Base-by-base conservation (phyloP, 345 rosid species). In the Murraya koenigii region DNA sequence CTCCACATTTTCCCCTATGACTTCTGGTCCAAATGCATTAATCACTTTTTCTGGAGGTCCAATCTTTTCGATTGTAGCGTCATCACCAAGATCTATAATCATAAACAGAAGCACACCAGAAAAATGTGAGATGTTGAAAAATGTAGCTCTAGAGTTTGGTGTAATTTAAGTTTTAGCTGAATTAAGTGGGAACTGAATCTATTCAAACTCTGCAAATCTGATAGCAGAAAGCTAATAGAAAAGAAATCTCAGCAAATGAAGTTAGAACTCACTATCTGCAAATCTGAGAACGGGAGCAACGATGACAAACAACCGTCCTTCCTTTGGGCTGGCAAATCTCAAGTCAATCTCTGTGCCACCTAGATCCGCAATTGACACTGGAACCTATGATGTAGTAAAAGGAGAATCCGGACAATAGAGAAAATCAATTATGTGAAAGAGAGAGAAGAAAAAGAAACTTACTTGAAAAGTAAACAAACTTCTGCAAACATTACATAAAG, bases 201-300 rank as follows among this genome's bases (percentile, higher is more conserved):
- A 2, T 60, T 14, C n/a, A 23, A 63, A 49, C 6, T 17, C 32
- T 6, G 55, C 11, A 35, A 75, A 9, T 1, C 14, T 56, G 36
- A 64, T 49, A n/a, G 71, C 33, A 32, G 28, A 44, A 8, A 23
- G 17, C 11, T 7, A 72, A 4, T 33, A 10, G 32, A 36, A 59
- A n/a, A 63, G 36, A 60, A 79, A 60, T 39, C 38, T 8, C 22
- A n/a, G 39, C 36, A 22, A 59, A 72, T 7, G 7, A 55, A 38
- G 14, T 1, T 41, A 14, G 30, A 74, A 80, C 94, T 89, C 83
- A 94, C 98, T 41, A 65, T 95, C 97, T 60, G 97, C 93, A 72
- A 95, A 95, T 87, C 98, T 87, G 28, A 86, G 90, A 84, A 95
- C 97, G 5, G 98, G 97, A 60, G 98, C 98, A n/a, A 95, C 98